Conservation (phyloP, 1,139 yeast species). For the Casaregolazyma suthepensis region DNA sequence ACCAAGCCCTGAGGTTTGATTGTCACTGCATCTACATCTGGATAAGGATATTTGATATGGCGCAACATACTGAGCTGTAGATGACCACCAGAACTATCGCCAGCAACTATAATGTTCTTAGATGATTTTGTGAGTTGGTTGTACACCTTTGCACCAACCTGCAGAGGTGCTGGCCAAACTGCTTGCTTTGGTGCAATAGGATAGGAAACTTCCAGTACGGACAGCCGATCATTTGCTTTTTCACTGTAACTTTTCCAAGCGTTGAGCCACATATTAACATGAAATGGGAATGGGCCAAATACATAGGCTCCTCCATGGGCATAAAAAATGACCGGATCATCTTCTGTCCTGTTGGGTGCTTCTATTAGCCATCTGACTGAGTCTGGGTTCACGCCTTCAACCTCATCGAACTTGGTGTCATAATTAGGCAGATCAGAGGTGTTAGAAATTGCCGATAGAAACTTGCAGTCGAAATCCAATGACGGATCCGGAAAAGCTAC, state of each 20-base stretch:
- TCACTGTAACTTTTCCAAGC: background rate
- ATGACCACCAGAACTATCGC: background rate
- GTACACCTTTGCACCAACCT: background rate
- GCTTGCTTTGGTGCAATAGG: background rate
- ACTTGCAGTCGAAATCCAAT: background rate
- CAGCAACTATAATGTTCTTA: background rate
- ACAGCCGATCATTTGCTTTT: background rate
- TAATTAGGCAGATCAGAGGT: background rate
- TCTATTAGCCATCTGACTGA: constrained; percentile 22
- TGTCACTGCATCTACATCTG: background rate
- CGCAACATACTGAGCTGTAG: background rate
- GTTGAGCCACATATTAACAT: background rate
- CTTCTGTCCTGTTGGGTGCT: constrained; percentile 17
- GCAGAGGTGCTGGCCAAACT: background rate
- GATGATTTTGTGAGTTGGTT: background rate
- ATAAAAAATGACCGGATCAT: constrained; percentile 25
- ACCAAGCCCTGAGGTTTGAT: background rate
- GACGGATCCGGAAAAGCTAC: background rate
- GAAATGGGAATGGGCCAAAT: constrained; percentile 22
- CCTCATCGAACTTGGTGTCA: background rate
- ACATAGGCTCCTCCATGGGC: constrained; percentile 43
- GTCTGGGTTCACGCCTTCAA: background rate
- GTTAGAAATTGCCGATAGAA: background rate
- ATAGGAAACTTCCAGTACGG: background rate
- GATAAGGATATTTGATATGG: background rate